Evolutionary conservation across 257 asterid species (phyloP).

Genomic region (Gentiana macrophylla): DNA sequence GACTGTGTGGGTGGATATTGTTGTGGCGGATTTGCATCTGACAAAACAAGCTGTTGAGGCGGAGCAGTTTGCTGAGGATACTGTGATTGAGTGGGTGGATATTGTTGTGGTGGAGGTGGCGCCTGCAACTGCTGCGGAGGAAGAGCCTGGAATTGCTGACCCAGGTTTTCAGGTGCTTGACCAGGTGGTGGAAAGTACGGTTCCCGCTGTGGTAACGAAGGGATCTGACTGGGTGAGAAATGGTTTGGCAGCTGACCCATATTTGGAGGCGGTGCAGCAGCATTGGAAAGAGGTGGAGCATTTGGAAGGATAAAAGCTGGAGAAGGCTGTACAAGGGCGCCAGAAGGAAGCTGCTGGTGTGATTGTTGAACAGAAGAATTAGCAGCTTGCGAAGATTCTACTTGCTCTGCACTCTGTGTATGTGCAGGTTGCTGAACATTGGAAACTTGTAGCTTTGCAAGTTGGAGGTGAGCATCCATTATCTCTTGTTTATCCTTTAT

Average conservation of each 20-base stretch:
- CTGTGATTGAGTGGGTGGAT: conserved; percentile 30
- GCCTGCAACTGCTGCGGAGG: conserved; percentile 31
- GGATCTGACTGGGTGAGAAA: conserved; percentile 41
- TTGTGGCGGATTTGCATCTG: conserved; percentile 23
- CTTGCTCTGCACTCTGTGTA: conserved; percentile 20
- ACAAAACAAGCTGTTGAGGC: conserved; percentile 1
- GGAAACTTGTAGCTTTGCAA: conserved; percentile 51
- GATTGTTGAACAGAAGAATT: conserved; percentile 27
- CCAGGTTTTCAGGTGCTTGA: conserved; percentile 45
- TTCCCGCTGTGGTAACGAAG: conserved; percentile 29
- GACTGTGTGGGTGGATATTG: conserved; percentile 22
- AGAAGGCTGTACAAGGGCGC: conserved; percentile 2
- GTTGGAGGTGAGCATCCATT: conserved; percentile 55
- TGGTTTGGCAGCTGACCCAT: conserved; percentile 51
- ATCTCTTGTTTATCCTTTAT: conserved; percentile 79
- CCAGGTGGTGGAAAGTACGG: conserved; percentile 48
- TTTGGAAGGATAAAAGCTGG: conserved; percentile 18
- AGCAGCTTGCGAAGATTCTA: conserved; percentile 36
- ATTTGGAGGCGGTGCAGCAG: conserved; percentile 37
- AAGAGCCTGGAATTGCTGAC: conserved; percentile 42
- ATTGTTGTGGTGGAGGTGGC: conserved; percentile 25
- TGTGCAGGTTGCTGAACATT: conserved; percentile 43
- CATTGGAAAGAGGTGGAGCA: too few species aligned
- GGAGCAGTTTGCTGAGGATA: conserved; percentile 35
- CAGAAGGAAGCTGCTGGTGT: conserved; percentile 36